Base-by-base conservation (phyloP, 495 filamentous ascomycete genomes). In the Paragyromitra xinjiangensis region DNA sequence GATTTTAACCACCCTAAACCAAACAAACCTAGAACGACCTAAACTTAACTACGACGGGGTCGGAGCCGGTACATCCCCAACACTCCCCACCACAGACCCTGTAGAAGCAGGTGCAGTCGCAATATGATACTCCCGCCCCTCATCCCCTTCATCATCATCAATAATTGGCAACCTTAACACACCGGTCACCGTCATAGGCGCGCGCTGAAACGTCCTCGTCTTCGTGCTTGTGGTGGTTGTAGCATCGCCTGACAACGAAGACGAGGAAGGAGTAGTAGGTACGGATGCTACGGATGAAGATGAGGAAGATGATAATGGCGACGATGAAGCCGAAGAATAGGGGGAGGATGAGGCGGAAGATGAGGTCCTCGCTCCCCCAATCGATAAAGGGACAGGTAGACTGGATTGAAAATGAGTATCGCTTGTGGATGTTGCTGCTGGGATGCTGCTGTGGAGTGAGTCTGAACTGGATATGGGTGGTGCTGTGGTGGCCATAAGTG, bases 321-420 rank as follows among this genome's bases (percentile, higher is more conserved):
- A 71, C 5, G 56, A 48, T 29, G 44, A 61, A 29, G 56, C 59
- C n/a, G 42, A 71, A 71, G 56, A 63, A 71, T 12, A 71, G 68
- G 68, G 68, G 68, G 68, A 71, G 68, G 68, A 63, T 63, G 68
- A 71, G 56, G 56, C 29, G 68, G 68, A 50, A 22, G 56, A 63
- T 42, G 40, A 58, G 34, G 19, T 61, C 68, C 40, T 37, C 68
- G 42, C 68, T 63, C 68, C 68, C 68, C 68, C 68, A 71, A 40
- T 50, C 58, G 68, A 71, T 71, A 71, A 71, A 71, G 68, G 68
- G 68, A 63, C 68, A 22, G 68, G 26, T 29, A 62, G 39, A 24
- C 42, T 71, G 29, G 68, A 34, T 16, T 71, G 56, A n/a, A 26
- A 50, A 14, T 12, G 44, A 22, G 26, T 7, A 24, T 29, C n/a